Conservation (phyloP, 1,284 basidiomycete species). For the Amylostereum chailletii region DNA sequence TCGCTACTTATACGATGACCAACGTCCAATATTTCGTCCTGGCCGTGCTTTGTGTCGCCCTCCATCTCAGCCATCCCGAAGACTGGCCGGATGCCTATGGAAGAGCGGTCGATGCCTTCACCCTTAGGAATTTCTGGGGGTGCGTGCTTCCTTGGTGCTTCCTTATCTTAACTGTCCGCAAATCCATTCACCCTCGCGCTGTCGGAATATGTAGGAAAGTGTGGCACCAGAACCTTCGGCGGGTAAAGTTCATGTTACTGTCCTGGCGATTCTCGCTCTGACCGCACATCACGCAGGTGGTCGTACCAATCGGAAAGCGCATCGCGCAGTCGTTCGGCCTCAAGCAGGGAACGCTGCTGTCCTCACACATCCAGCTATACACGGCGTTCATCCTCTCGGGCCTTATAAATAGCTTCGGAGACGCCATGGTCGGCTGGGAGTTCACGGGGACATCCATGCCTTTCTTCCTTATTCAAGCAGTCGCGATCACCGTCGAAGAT, state of each 20-base stretch:
- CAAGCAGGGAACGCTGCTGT: slow-evolving; percentile 14
- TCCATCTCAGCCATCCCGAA: too few relatives aligned
- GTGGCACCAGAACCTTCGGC: slow-evolving; percentile 23
- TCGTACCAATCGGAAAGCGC: slow-evolving; percentile 15
- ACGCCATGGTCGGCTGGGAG: slow-evolving; percentile 13
- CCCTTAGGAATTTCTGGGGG: too few relatives aligned
- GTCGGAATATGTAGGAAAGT: slow-evolving; percentile 14
- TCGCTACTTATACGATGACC: too few relatives aligned
- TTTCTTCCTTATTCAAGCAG: slow-evolving; percentile 22
- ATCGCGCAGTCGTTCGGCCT: slow-evolving; percentile 12
- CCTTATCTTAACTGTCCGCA: too few relatives aligned
- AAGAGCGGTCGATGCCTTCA: too few relatives aligned
- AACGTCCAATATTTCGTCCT: too few relatives aligned
- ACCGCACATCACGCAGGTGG: slow-evolving; percentile 9
- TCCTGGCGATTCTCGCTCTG: background rate
- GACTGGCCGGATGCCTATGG: too few relatives aligned
- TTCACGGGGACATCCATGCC: slow-evolving; percentile 13
- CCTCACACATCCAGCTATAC: slow-evolving; percentile 24
- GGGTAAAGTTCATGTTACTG: slow-evolving; percentile 11
- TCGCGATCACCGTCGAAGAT: slow-evolving; percentile 22
- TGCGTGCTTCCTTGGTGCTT: too few relatives aligned
- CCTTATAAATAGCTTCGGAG: slow-evolving; percentile 18
- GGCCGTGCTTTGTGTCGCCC: too few relatives aligned
- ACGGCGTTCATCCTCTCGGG: slow-evolving; percentile 23
- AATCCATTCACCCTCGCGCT: too few relatives aligned